Percentiles rank a stretch among this genome's conserved stretches.
Evolutionary conservation across 1,284 basidiomycete species (phyloP).

Genomic region (Inonotus obliquus): DNA sequence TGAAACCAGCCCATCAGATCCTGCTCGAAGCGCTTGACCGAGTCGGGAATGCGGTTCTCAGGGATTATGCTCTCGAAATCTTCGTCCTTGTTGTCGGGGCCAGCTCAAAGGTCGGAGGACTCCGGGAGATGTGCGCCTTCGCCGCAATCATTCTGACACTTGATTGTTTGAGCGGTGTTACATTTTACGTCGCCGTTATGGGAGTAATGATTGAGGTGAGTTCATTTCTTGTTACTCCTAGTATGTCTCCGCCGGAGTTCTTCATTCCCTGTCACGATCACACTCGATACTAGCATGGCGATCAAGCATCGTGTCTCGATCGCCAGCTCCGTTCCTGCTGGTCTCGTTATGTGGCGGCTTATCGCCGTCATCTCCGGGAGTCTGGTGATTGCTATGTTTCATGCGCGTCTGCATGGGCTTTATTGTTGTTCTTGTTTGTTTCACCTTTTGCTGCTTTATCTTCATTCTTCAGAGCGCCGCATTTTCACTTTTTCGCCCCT

Average conservation of each 20-base stretch:
- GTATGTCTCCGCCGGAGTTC: neutral
- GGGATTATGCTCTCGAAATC: conserved; percentile 93
- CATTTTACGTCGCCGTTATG: conserved; percentile 87
- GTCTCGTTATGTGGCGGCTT: neutral
- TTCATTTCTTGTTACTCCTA: conserved; percentile 14
- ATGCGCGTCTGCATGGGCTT: neutral
- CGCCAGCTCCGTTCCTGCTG: neutral
- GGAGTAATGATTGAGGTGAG: conserved; percentile 92
- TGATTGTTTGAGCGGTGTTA: conserved; percentile 87
- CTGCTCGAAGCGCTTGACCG: conserved; percentile 80
- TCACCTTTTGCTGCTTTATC: neutral
- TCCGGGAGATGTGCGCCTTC: conserved; percentile 93
- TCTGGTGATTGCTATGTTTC: neutral
- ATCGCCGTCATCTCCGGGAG: neutral
- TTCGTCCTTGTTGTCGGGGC: conserved; percentile 87
- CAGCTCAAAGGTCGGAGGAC: conserved; percentile 81
- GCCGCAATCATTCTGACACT: conserved; percentile 83
- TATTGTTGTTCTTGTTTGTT: neutral
- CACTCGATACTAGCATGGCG: no score
- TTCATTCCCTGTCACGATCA: conserved; percentile 20
- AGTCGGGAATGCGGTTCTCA: conserved; percentile 79
- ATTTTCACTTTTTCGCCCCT: neutral
- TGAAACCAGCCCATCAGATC: conserved; percentile 80
- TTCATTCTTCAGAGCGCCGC: neutral
- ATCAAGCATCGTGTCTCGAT: neutral